Evolutionary conservation across 805 yeast genomes (phyloP).

Genomic region (Brettanomyces custersianus): DNA sequence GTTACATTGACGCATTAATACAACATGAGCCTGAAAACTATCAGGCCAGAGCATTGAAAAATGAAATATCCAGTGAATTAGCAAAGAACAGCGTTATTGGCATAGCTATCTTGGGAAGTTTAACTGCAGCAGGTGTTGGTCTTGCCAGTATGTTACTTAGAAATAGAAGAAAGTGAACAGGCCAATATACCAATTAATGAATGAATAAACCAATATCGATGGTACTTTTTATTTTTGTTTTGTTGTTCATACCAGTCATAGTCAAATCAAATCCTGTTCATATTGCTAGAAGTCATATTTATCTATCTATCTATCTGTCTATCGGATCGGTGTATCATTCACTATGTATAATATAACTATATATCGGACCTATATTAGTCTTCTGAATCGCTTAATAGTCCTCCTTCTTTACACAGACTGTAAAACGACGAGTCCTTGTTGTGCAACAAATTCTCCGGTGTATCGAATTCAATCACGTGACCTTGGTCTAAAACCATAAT

Average conservation of each 20-base stretch:
- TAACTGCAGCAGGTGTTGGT: constrained; percentile 73
- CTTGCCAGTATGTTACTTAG: constrained; percentile 13
- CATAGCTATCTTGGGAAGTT: constrained; percentile 78
- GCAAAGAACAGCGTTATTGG: constrained; percentile 87
- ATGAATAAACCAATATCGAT: too few relatives aligned
- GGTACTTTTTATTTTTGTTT: too few relatives aligned
- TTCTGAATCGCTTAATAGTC: constrained; percentile 21
- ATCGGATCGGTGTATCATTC: not conserved
- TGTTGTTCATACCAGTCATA: too few relatives aligned
- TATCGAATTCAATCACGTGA: constrained; percentile 65
- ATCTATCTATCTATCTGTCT: not conserved
- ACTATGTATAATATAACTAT: not conserved
- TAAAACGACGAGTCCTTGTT: constrained; percentile 65
- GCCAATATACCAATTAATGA: too few relatives aligned
- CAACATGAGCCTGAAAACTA: constrained; percentile 75
- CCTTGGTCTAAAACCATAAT: constrained; percentile 74
- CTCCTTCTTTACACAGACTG: constrained; percentile 76
- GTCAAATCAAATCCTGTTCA: not conserved
- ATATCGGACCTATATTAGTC: not conserved
- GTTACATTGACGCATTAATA: constrained; percentile 73
- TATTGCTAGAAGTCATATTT: not conserved
- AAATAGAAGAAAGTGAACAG: constrained; percentile 4
- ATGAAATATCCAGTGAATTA: constrained; percentile 74
- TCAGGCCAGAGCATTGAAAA: constrained; percentile 66
- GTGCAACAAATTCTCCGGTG: constrained; percentile 58